A percentile compares a stretch with the other conserved stretches of the same genome.
Conservation (phyloP, 2,329 filamentous ascomycete species). For the Colletotrichum shisoi region DNA sequence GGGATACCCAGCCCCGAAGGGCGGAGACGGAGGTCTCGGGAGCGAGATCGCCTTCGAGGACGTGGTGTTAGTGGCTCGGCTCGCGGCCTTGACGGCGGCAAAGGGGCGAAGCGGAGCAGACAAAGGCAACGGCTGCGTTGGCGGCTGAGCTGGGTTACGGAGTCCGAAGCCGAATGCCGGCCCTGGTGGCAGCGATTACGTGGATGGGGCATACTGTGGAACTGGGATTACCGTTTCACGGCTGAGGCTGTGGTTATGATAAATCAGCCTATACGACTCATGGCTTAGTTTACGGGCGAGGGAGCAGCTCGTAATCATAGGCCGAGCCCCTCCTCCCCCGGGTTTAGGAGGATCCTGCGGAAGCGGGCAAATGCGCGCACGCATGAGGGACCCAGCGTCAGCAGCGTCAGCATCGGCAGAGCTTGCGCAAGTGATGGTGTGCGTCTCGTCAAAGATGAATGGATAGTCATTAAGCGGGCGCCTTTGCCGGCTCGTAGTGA, state of each 20-base stretch:
- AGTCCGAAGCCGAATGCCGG: slow-evolving; percentile 47
- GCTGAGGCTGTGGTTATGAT: neutral
- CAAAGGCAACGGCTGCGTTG: slow-evolving; percentile 52
- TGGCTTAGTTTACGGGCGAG: no score
- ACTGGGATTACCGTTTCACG: neutral
- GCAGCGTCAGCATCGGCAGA: no score
- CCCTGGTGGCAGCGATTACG: slow-evolving; percentile 48
- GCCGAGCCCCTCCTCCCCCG: neutral
- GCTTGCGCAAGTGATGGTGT: neutral
- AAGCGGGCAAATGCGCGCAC: neutral
- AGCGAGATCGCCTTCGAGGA: slow-evolving; percentile 36
- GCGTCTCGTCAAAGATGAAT: neutral
- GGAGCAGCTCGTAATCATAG: neutral
- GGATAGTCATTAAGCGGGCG: no score
- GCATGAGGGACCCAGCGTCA: neutral
- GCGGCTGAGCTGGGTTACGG: slow-evolving; percentile 45
- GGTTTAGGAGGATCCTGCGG: neutral
- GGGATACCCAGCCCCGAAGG: slow-evolving; percentile 47
- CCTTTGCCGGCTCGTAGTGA: neutral
- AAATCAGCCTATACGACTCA: neutral
- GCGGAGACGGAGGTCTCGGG: slow-evolving; percentile 19
- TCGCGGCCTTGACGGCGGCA: neutral
- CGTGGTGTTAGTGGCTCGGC: slow-evolving; percentile 18
- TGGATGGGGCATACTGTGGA: slow-evolving; percentile 45
- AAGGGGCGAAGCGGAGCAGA: slow-evolving; percentile 44